phyloP scores from a whole-genome alignment of 2,329 filamentous ascomycete genomes.

The Malbranchea zuffiana region DNA sequence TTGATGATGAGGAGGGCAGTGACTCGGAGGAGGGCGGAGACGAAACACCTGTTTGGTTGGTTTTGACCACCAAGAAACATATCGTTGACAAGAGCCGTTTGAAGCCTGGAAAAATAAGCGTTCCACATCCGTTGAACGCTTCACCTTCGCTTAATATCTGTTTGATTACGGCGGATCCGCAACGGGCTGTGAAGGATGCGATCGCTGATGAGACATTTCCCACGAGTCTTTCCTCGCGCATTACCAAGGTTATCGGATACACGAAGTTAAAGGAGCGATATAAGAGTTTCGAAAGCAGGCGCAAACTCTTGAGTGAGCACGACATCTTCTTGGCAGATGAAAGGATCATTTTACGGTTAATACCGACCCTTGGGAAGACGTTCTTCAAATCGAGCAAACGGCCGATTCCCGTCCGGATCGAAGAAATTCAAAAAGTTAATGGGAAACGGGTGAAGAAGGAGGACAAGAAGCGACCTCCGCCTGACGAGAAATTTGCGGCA shows the following conservation, averaged over 20 bases:
- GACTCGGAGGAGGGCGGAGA: conserved; percentile 37
- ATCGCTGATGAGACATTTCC: conserved; percentile 65
- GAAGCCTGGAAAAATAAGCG: conserved; percentile 70
- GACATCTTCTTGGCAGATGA: conserved; percentile 93
- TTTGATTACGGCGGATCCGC: conserved; percentile 71
- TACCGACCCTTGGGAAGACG: conserved; percentile 72
- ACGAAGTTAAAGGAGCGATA: conserved; percentile 82
- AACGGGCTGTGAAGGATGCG: conserved; percentile 83
- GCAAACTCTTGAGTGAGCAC: conserved; percentile 74
- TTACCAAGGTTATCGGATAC: conserved; percentile 68
- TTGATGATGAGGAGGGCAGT: conserved; percentile 33
- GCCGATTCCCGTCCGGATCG: conserved; percentile 70
- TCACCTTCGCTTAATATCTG: conserved; percentile 61
- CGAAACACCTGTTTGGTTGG: conserved; percentile 49
- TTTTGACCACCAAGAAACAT: conserved; percentile 55
- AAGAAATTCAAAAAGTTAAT: conserved; percentile 51
- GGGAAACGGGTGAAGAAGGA: conserved; percentile 50
- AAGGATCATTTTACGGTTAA: conserved; percentile 61
- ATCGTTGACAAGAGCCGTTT: conserved; percentile 63
- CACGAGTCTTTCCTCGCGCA: conserved; percentile 51
- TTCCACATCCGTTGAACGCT: conserved; percentile 66
- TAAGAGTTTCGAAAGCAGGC: conserved; percentile 74
- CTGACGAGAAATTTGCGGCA: conserved; percentile 33
- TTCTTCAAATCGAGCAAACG: conserved; percentile 87
- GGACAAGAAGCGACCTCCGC: conserved; percentile 36